Evolutionary conservation across 2,329 filamentous ascomycete genomes (phyloP).

Genomic region (Diaporthe sp.): DNA sequence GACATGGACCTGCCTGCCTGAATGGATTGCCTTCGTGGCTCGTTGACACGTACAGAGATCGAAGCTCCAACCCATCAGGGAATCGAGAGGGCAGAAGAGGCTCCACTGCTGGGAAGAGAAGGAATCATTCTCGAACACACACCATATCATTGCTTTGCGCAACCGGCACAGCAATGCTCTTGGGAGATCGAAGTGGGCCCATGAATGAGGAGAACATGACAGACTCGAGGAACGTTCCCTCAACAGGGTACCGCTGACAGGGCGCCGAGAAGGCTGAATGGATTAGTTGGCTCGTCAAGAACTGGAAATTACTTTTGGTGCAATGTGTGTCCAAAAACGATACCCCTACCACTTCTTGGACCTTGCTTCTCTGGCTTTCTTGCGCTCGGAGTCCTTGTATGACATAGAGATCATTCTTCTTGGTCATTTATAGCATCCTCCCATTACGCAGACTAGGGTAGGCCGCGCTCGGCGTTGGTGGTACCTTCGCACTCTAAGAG

Average conservation of each 20-base stretch:
- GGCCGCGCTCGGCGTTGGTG: background rate
- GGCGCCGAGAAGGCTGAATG: background rate
- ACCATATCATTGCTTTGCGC: background rate
- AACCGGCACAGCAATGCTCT: background rate
- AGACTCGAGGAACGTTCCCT: background rate
- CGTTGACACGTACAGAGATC: background rate
- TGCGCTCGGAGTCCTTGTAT: background rate
- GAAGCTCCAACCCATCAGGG: background rate
- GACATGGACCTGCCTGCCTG: background rate
- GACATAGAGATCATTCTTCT: background rate
- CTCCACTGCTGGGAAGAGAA: background rate
- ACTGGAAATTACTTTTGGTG: constrained; percentile 9
- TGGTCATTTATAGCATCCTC: constrained; percentile 2
- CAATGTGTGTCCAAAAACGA: constrained; percentile 9
- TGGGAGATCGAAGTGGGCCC: background rate
- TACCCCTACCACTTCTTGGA: constrained; percentile 13
- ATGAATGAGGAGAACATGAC: background rate
- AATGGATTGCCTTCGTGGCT: background rate
- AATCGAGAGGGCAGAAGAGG: background rate
- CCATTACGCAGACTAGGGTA: background rate
- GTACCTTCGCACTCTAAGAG: background rate
- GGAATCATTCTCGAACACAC: background rate
- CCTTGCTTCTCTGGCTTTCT: background rate
- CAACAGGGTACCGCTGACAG: background rate
- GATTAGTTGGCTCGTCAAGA: background rate